A percentile compares a stretch with the other conserved stretches of the same genome.
Conservation (phyloP, 768 basidiomycete genomes). For the Jaapia argillacea region DNA sequence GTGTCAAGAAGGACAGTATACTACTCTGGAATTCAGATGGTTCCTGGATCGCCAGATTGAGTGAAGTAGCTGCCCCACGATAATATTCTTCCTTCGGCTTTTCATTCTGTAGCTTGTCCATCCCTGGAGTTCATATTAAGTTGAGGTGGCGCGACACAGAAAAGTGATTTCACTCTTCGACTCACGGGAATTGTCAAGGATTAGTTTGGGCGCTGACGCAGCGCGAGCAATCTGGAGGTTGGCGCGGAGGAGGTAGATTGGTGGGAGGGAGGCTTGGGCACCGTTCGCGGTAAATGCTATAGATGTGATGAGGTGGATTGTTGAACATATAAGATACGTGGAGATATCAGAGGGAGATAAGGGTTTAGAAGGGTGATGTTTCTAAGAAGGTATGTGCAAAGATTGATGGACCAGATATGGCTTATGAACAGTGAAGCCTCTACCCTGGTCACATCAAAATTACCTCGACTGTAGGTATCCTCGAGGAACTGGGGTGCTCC, state of each 20-base stretch:
- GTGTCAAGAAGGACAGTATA: constrained; percentile 50
- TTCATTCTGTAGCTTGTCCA: constrained; percentile 49
- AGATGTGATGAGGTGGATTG: too few relatives aligned
- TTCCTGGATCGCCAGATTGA: constrained; percentile 63
- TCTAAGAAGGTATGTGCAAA: too few relatives aligned
- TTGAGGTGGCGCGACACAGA: too few relatives aligned
- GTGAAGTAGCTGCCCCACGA: constrained; percentile 54
- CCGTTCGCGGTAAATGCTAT: constrained; percentile 45
- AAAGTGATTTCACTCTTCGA: too few relatives aligned
- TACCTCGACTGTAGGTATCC: too few relatives aligned
- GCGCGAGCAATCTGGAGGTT: constrained; percentile 79
- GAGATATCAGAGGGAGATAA: too few relatives aligned
- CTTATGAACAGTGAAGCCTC: too few relatives aligned
- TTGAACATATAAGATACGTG: too few relatives aligned
- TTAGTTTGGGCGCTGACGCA: constrained; percentile 73
- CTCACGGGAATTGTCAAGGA: constrained; percentile 68
- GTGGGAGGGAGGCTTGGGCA: constrained; percentile 43
- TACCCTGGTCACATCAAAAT: too few relatives aligned
- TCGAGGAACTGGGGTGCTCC: too few relatives aligned
- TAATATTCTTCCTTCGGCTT: constrained; percentile 62
- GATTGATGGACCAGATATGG: too few relatives aligned
- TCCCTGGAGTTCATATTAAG: constrained; percentile 46
- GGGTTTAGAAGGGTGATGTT: too few relatives aligned
- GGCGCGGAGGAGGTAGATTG: constrained; percentile 74
- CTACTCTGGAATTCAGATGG: constrained; percentile 37